A percentile compares a stretch with the other conserved stretches of the same genome.
Conservation (phyloP, 1,139 yeast species). For the Hansenula anomala region DNA sequence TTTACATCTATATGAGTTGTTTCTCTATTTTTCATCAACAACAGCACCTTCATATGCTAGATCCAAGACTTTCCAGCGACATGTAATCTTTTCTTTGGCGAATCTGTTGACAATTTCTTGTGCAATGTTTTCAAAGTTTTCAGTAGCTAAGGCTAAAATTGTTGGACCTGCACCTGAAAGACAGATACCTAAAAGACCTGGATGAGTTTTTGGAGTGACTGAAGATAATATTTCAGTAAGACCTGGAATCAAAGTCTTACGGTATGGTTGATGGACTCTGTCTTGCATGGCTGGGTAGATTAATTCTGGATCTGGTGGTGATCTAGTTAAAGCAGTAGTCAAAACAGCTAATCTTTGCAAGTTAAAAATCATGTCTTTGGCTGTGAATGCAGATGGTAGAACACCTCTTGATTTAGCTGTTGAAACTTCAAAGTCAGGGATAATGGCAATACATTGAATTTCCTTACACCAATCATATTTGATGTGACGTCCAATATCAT, state of each 20-base stretch:
- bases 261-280: constrained; percentile 91
- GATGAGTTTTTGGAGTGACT: constrained; percentile 76
- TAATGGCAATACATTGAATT: constrained; percentile 83
- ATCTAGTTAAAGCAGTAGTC: constrained; percentile 78
- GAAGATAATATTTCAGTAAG: constrained; percentile 73
- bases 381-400: constrained; percentile 74
- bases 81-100: constrained; percentile 57
- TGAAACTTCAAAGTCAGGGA: constrained; percentile 90
- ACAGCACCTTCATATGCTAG: constrained; percentile 86
- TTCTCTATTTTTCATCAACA: constrained; percentile 22
- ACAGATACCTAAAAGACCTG: constrained; percentile 89
- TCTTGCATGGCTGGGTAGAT: constrained; percentile 97
- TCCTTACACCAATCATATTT: constrained; percentile 78
- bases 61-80: constrained; percentile 79
- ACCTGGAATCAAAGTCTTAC: constrained; percentile 89
- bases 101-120: constrained; percentile 66
- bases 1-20: background rate
- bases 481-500: constrained; percentile 82
- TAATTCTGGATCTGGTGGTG: constrained; percentile 75
- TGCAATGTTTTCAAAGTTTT: constrained; percentile 82
- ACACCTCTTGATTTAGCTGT: constrained; percentile 91
- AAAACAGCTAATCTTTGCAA: constrained; percentile 72
- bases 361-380: constrained; percentile 83
- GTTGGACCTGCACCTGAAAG: constrained; percentile 98
- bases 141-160: constrained; percentile 87